phyloP scores from a whole-genome alignment of 768 basidiomycete species.

The Serendipita sp. region DNA sequence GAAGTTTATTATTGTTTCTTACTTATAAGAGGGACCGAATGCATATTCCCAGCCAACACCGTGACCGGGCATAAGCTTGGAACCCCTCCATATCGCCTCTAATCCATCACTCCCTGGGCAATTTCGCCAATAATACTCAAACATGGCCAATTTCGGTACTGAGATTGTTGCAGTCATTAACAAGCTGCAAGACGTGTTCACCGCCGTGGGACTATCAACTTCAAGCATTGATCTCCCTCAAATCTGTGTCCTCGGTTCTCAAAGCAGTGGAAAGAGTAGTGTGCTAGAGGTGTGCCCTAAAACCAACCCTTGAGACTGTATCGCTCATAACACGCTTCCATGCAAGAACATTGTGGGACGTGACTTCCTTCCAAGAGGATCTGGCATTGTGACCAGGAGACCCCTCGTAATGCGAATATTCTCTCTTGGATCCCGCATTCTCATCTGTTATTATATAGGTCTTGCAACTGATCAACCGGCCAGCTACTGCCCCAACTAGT shows the following conservation, averaged over 20 bases:
- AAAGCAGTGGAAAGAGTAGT: conserved; percentile 88
- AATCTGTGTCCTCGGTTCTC: conserved; percentile 81
- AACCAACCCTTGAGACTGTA: neutral
- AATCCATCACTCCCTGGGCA: neutral
- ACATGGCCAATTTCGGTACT: conserved; percentile 39
- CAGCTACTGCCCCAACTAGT: conserved; percentile 30
- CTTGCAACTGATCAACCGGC: conserved; percentile 85
- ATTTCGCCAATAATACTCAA: neutral
- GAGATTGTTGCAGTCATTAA: conserved; percentile 73
- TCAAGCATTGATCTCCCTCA: conserved; percentile 78
- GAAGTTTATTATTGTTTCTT: no score
- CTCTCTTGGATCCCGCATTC: neutral
- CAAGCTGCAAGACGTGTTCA: conserved; percentile 84
- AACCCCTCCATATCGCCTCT: no score
- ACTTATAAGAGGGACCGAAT: no score
- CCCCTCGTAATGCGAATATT: conserved; percentile 53
- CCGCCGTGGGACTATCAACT: conserved; percentile 61
- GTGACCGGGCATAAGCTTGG: no score
- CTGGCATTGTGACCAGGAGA: conserved; percentile 94
- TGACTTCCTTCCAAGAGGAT: conserved; percentile 96
- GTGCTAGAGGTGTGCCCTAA: conserved; percentile 55
- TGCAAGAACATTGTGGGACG: conserved; percentile 88
- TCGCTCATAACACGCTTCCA: no score
- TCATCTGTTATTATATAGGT: conserved; percentile 31
- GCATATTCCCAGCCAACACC: no score